Evolutionary conservation across 352 stramenopile species (phyloP).

Genomic region (Pythium dissimile): DNA sequence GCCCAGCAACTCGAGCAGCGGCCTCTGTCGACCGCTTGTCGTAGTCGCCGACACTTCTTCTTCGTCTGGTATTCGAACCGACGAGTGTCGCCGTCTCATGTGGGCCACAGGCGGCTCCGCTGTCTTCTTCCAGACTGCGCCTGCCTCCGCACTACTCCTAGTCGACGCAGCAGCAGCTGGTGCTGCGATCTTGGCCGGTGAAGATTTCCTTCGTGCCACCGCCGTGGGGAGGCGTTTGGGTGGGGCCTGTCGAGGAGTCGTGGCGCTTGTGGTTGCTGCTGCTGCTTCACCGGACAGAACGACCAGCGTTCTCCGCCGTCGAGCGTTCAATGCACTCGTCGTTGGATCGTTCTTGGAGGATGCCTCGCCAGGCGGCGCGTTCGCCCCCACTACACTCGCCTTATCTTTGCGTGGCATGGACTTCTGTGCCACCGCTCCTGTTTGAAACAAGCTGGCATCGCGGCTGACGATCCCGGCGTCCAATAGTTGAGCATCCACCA

Average conservation of each 20-base stretch:
- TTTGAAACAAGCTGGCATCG: neutral
- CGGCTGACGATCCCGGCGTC: constrained; percentile 30
- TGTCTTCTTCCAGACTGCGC: too few relatives aligned
- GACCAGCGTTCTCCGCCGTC: neutral
- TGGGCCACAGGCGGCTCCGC: too few relatives aligned
- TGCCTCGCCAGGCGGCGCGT: too few relatives aligned
- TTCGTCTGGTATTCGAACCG: neutral
- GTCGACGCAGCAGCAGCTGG: too few relatives aligned
- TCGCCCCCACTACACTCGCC: constrained; percentile 2
- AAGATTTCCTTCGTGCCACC: constrained; percentile 21
- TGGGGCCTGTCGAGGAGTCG: neutral
- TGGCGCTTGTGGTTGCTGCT: neutral
- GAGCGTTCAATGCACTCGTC: too few relatives aligned
- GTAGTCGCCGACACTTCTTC: neutral
- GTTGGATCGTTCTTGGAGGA: constrained; percentile 27
- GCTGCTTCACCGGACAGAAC: neutral
- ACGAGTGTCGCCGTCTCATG: too few relatives aligned
- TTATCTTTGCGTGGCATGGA: neutral
- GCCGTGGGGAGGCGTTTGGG: neutral
- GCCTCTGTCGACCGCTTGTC: neutral
- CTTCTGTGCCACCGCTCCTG: neutral
- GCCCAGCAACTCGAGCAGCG: constrained; percentile 10
- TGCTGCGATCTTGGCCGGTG: too few relatives aligned
- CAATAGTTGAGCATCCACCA: constrained; percentile 36
- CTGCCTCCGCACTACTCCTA: too few relatives aligned